Conservation (phyloP, 768 basidiomycete species). For the Pleurotus sapidus region DNA sequence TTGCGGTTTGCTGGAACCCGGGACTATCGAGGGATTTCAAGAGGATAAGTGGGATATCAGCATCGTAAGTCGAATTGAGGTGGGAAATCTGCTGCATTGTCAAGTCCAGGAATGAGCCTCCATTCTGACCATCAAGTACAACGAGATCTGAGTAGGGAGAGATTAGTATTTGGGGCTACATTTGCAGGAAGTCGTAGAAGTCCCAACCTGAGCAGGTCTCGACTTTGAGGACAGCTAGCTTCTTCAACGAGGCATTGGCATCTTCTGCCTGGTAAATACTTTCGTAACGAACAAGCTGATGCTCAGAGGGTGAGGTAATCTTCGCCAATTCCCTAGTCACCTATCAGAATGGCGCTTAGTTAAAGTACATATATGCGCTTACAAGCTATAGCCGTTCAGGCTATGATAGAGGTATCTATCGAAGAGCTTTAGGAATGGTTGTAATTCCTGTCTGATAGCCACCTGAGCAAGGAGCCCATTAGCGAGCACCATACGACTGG, state of each 20-base stretch:
- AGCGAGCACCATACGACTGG: background rate
- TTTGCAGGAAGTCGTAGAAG: no score
- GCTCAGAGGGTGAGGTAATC: slow-evolving; percentile 81
- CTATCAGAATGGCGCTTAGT: background rate
- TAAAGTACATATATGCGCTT: slow-evolving; percentile 21
- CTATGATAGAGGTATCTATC: slow-evolving; percentile 90
- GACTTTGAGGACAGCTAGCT: slow-evolving; percentile 93
- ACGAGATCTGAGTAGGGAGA: no score
- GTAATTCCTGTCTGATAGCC: slow-evolving; percentile 95
- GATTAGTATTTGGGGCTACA: no score
- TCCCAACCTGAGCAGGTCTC: slow-evolving; percentile 31
- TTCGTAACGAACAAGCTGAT: slow-evolving; percentile 84
- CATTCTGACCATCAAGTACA: slow-evolving; percentile 94
- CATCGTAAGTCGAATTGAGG: slow-evolving; percentile 77
- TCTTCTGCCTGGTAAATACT: slow-evolving; percentile 61
- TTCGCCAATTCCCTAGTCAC: slow-evolving; percentile 75
- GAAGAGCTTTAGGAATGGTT: slow-evolving; percentile 93
- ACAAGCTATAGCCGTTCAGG: slow-evolving; percentile 87
- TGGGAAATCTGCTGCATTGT: slow-evolving; percentile 95
- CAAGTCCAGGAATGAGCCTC: slow-evolving; percentile 96
- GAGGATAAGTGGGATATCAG: slow-evolving; percentile 92
- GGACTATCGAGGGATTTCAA: slow-evolving; percentile 99
- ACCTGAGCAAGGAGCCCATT: slow-evolving; percentile 24
- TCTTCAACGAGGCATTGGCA: slow-evolving; percentile 62
- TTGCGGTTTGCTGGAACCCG: slow-evolving; percentile 91